Conservation (phyloP, 129 eudicot genomes). For the Lactuca sativa region DNA sequence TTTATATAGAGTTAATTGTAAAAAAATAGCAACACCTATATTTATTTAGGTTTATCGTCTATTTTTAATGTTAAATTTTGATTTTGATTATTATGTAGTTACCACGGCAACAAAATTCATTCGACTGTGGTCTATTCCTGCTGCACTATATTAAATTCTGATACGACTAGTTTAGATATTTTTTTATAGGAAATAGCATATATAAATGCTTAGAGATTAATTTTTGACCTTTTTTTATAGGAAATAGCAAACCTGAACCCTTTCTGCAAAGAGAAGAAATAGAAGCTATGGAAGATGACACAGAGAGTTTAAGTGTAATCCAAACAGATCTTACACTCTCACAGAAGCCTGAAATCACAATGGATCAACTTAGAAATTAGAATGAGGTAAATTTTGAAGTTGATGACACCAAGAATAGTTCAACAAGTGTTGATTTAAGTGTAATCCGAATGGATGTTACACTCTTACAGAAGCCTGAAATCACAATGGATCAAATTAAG, state of each 20-base stretch:
- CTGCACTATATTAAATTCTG: slow-evolving; percentile 77
- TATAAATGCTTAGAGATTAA: too few species aligned
- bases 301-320: slow-evolving; percentile 11
- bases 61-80: neutral
- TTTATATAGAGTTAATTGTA: too few species aligned
- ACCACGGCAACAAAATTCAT: slow-evolving; percentile 88
- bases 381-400: too few species aligned
- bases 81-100: slow-evolving; percentile 41
- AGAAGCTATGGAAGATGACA: slow-evolving; percentile 19
- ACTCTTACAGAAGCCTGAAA: slow-evolving; percentile 36
- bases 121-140: slow-evolving; percentile 89
- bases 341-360: too few species aligned
- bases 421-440: too few species aligned
- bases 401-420: too few species aligned
- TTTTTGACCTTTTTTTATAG: too few species aligned
- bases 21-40: too few species aligned
- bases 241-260: slow-evolving; percentile 57
- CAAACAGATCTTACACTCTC: slow-evolving; percentile 22
- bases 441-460: slow-evolving; percentile 15
- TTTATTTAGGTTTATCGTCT: too few species aligned
- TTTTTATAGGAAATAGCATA: too few species aligned
- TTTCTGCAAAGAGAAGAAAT: slow-evolving; percentile 26
- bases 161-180: neutral
- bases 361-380: too few species aligned
- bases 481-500: slow-evolving; percentile 9